phyloP scores from a whole-genome alignment of 2,329 filamentous ascomycete species.

The Arthrobotrys sphaeroides region DNA sequence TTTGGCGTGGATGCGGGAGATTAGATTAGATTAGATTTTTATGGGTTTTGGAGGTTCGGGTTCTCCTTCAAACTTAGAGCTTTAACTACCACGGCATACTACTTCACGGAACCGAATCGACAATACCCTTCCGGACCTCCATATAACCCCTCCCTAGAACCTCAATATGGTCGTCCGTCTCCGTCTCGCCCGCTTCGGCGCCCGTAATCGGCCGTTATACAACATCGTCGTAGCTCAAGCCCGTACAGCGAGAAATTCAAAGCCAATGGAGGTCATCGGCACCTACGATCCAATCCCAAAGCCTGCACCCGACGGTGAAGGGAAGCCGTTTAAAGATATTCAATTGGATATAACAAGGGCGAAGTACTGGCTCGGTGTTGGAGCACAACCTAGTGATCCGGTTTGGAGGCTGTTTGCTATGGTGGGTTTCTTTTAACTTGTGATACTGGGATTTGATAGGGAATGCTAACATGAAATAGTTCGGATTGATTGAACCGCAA shows the following conservation, averaged over 20 bases:
- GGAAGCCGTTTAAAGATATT: conserved; percentile 86
- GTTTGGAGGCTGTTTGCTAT: conserved; percentile 86
- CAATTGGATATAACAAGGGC: conserved; percentile 82
- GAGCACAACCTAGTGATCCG: conserved; percentile 90
- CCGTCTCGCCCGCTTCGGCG: conserved; percentile 91
- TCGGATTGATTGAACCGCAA: conserved; percentile 56
- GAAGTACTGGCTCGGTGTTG: conserved; percentile 96
- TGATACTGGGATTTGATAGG: background rate
- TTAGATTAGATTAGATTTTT: conserved; percentile 47
- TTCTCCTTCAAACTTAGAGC: too few relatives aligned
- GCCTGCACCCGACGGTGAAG: conserved; percentile 69
- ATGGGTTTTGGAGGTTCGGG: background rate
- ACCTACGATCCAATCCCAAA: conserved; percentile 77
- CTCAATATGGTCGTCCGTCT: conserved; percentile 94
- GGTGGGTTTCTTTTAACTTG: conserved; percentile 64
- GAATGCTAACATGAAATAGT: conserved; percentile 36
- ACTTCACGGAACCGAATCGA: background rate
- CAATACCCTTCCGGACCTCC: background rate
- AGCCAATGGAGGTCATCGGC: conserved; percentile 90
- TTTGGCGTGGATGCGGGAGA: conserved; percentile 20
- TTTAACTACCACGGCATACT: too few relatives aligned
- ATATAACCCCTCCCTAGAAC: too few relatives aligned
- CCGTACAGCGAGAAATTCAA: conserved; percentile 86
- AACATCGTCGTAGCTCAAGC: conserved; percentile 97
- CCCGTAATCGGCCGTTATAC: conserved; percentile 87